phyloP scores from a whole-genome alignment of 345 rosid species.

The Lumnitzera littorea region DNA sequence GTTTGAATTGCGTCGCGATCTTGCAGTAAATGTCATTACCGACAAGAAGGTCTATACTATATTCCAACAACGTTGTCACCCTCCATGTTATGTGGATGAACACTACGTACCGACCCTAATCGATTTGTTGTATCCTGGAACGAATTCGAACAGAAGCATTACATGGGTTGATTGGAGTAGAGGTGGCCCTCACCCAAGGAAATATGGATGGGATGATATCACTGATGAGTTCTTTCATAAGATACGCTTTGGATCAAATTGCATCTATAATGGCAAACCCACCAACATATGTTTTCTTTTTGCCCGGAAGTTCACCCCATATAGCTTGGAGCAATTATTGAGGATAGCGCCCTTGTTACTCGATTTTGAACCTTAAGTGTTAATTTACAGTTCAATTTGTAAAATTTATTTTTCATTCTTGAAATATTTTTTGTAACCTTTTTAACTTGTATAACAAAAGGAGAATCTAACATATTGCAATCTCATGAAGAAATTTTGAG shows the following conservation, averaged over 20 bases:
- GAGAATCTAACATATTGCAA: too few species aligned
- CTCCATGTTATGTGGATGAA: slow-evolving; percentile 67
- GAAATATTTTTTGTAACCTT: too few species aligned
- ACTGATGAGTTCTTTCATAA: slow-evolving; percentile 44
- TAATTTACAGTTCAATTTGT: not conserved
- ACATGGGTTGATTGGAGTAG: slow-evolving; percentile 75
- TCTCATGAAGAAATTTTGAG: too few species aligned
- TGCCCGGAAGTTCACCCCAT: slow-evolving; percentile 55
- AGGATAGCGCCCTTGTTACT: slow-evolving; percentile 44
- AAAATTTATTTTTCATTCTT: not conserved
- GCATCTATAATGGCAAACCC: slow-evolving; percentile 36
- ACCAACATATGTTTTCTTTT: slow-evolving; percentile 39
- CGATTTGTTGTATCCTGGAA: slow-evolving; percentile 22
- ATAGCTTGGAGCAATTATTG: slow-evolving; percentile 46
- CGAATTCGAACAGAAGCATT: slow-evolving; percentile 40
- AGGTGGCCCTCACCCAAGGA: slow-evolving; percentile 56
- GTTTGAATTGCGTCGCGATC: slow-evolving; percentile 58
- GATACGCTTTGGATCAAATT: slow-evolving; percentile 30
- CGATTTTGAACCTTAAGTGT: slow-evolving; percentile 29
- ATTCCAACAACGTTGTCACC: slow-evolving; percentile 32
- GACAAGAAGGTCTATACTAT: slow-evolving; percentile 38
- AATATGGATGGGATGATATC: slow-evolving; percentile 33
- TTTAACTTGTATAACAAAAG: too few species aligned
- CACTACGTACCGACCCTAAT: slow-evolving; percentile 64
- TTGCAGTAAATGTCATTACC: slow-evolving; percentile 32